phyloP scores from a whole-genome alignment of 371 early-diverging fungal species.

The Lichtheimia ramosa region DNA sequence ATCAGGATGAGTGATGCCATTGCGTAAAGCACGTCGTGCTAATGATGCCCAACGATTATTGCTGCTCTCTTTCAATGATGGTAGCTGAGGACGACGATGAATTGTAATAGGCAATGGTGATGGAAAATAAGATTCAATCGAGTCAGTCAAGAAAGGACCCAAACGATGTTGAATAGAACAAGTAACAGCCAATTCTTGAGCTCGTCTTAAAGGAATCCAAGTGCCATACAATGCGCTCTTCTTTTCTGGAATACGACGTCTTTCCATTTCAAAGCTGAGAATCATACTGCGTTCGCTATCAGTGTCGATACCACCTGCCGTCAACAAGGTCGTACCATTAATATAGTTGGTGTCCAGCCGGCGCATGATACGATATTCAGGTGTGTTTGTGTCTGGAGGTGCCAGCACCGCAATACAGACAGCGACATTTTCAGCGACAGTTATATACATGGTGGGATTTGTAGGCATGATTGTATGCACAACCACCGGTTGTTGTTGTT shows the following conservation, averaged over 20 bases:
- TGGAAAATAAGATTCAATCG: conserved; percentile 71
- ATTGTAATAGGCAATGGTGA: conserved; percentile 64
- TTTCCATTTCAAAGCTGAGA: conserved; percentile 81
- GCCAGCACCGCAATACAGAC: conserved; percentile 72
- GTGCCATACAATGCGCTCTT: conserved; percentile 79
- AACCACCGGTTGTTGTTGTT: conserved; percentile 9
- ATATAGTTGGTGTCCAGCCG: conserved; percentile 81
- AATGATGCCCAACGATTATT: conserved; percentile 31
- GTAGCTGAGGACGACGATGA: conserved; percentile 7
- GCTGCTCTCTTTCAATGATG: conserved; percentile 15
- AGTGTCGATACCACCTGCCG: conserved; percentile 85
- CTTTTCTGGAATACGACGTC: conserved; percentile 74
- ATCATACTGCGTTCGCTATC: conserved; percentile 87
- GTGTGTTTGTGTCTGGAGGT: conserved; percentile 36
- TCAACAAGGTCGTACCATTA: conserved; percentile 81
- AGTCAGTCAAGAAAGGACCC: conserved; percentile 77
- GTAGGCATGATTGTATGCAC: conserved; percentile 22
- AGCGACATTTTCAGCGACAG: conserved; percentile 71
- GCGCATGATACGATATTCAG: conserved; percentile 68
- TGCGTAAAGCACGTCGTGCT: conserved; percentile 34
- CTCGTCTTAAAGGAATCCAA: conserved; percentile 89
- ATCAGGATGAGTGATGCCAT: conserved; percentile 6
- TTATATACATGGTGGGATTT: conserved; percentile 67
- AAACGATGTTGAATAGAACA: conserved; percentile 79
- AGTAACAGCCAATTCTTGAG: conserved; percentile 81